Evolutionary conservation across 1,139 yeast species (phyloP).

Genomic region (Suhomyces guaymorum): DNA sequence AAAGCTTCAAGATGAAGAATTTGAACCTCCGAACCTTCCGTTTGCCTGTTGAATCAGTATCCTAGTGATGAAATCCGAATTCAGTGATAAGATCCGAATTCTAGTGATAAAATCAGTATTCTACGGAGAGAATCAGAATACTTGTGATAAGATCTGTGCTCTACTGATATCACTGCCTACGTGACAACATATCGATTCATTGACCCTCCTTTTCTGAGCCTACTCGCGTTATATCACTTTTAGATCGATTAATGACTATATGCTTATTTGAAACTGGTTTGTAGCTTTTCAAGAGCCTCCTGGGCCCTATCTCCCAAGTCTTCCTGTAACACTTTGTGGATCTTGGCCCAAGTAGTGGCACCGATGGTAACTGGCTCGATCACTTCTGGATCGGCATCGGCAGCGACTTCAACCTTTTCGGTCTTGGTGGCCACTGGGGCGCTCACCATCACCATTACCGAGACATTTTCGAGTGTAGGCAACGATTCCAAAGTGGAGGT

Average conservation of each 20-base stretch:
- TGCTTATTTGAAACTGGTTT: conserved; percentile 15
- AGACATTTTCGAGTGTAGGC: conserved; percentile 21
- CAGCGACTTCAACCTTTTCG: neutral
- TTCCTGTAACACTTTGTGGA: conserved; percentile 27
- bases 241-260: neutral
- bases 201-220: too few species aligned
- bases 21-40: too few species aligned
- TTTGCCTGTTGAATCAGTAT: too few species aligned
- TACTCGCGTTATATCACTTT: too few species aligned
- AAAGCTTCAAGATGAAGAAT: too few species aligned
- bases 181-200: too few species aligned
- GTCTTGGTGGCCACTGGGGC: conserved; percentile 18
- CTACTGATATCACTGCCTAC: too few species aligned
- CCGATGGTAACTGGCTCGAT: conserved; percentile 20
- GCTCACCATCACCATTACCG: conserved; percentile 43
- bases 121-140: too few species aligned
- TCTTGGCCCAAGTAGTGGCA: conserved; percentile 34
- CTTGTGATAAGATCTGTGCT: too few species aligned
- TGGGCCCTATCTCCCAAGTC: conserved; percentile 35
- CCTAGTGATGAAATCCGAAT: too few species aligned
- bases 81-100: too few species aligned
- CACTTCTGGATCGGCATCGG: conserved; percentile 20
- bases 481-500: conserved; percentile 29
- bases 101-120: too few species aligned
- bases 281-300: conserved; percentile 36